Base-by-base conservation (phyloP, 2,329 filamentous ascomycete species). In the Cladosporium sp. region DNA sequence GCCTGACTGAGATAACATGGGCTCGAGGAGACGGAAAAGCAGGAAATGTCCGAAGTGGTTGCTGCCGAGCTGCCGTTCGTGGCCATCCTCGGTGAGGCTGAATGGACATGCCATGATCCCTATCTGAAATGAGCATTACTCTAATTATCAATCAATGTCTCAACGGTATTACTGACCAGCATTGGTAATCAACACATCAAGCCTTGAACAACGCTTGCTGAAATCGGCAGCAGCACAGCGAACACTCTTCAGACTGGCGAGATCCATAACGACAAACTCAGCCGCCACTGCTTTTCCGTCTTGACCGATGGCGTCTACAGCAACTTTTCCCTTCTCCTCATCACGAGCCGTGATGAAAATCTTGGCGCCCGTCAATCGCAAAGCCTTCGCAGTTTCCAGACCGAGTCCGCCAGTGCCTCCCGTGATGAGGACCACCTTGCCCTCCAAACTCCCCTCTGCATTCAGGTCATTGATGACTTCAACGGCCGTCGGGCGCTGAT, bases 11-110 rank as follows among this genome's bases (percentile, higher is more conserved):
- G 55, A 32, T 5, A 81, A 59, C 0, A 68, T 59, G 0, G 68
- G 61, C 20, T 74, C 74, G 22, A 82, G 65, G 1, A 80, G 68
- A 19, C 77, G 67, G 53, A 78, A 75, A 12, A 82, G 68, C 0
- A 80, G 69, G 64, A 81, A 82, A 55, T 80, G 75, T 7, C 65
- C 70, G 1, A 83, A 63, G 56, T 80, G 73, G 59, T 81, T 80
- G 6, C 70, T 74, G 30, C 71, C 78, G 53, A 82, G 75, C 50
- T 81, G 77, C 0, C 61, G 60, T 56, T 82, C 78, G 55, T 73
- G 73, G 19, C 74, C 75, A 54, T 79, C 75, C 18, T 56, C 56
- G 1, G 73, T 78, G 50, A 61, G 59, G 58, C 61, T 20, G 47
- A 69, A 54, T 13, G 70, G 63, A 34, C 54, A 45, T 15, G 65